Conservation (phyloP, 2,329 filamentous ascomycete genomes). For the Xylaria sp. region DNA sequence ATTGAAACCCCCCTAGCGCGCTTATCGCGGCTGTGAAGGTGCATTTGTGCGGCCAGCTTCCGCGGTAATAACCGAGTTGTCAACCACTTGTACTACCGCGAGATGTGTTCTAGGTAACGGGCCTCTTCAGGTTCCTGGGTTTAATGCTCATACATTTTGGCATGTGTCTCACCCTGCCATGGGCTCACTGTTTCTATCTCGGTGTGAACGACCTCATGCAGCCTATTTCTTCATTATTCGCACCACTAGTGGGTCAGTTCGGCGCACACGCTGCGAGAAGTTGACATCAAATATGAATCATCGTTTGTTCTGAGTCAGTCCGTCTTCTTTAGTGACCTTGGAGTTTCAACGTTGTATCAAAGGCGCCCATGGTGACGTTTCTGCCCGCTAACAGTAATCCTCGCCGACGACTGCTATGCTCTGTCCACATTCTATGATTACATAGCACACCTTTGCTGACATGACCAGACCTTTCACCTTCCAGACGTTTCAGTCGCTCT, state of each 20-base stretch:
- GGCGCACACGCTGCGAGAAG: neutral
- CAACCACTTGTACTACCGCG: slow-evolving; percentile 27
- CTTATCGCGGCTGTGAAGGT: slow-evolving; percentile 42
- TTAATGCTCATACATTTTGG: neutral
- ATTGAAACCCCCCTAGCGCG: slow-evolving; percentile 39
- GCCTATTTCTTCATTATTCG: slow-evolving; percentile 6
- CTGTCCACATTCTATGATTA: neutral
- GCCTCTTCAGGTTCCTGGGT: neutral
- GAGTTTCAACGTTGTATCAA: neutral
- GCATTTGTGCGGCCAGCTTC: slow-evolving; percentile 15
- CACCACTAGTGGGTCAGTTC: slow-evolving; percentile 18
- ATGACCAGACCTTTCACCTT: slow-evolving; percentile 13
- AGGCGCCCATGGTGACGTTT: neutral
- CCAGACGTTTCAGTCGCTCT: slow-evolving; percentile 16
- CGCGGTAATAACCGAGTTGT: slow-evolving; percentile 31
- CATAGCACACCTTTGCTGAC: slow-evolving; percentile 17
- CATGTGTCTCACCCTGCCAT: slow-evolving; percentile 6
- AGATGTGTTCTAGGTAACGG: slow-evolving; percentile 11
- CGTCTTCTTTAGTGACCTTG: neutral
- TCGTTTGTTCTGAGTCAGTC: neutral
- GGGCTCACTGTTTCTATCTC: slow-evolving; percentile 20
- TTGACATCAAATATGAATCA: neutral
- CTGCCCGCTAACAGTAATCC: neutral
- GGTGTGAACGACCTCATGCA: slow-evolving; percentile 26
- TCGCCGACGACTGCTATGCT: neutral